A percentile compares a stretch with the other conserved stretches of the same genome.
These are phyloP conservation scores for Pythium vanterpoolii DNA, from an alignment of 352 stramenopile species.

Conservation along the genomic window DNA sequence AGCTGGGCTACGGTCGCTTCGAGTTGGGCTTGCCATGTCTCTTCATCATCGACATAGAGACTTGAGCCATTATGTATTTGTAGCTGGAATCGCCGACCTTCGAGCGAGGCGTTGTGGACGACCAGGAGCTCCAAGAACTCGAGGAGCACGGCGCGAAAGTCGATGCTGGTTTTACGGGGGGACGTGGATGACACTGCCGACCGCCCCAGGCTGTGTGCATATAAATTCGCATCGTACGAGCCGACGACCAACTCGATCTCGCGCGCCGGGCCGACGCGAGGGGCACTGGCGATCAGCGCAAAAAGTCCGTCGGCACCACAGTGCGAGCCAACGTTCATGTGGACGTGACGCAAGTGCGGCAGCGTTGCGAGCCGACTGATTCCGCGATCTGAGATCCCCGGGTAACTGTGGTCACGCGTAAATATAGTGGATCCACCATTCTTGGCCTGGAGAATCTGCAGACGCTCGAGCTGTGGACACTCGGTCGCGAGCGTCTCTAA, in stretches of 20 bases:
- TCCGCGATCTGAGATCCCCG: neutral
- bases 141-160: slow-evolving; percentile 20
- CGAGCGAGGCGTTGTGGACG: neutral
- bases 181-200: neutral
- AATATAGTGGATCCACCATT: neutral
- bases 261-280: slow-evolving; percentile 35
- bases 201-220: neutral
- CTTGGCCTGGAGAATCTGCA: slow-evolving; percentile 4
- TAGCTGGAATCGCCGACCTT: slow-evolving; percentile 6
- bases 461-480: neutral
- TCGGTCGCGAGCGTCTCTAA: slow-evolving; percentile 1
- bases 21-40: slow-evolving; percentile 1
- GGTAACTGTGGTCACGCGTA: neutral
- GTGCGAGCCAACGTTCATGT: slow-evolving; percentile 7
- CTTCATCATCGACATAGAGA: slow-evolving; percentile 5
- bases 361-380: neutral
- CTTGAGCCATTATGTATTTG: slow-evolving; percentile 8
- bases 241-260: slow-evolving; percentile 19
- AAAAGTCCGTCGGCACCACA: slow-evolving; percentile 61
- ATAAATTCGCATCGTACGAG: slow-evolving; percentile 2
- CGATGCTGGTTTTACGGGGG: slow-evolving; percentile 13
- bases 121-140: slow-evolving; percentile 9
- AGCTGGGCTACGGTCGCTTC: neutral
- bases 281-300: slow-evolving; percentile 60
- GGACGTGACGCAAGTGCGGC: neutral